Evolutionary conservation across 805 yeast genomes (phyloP), one percentile per base, ranked within the genome.

Genomic region (Priceomyces medius): DNA sequence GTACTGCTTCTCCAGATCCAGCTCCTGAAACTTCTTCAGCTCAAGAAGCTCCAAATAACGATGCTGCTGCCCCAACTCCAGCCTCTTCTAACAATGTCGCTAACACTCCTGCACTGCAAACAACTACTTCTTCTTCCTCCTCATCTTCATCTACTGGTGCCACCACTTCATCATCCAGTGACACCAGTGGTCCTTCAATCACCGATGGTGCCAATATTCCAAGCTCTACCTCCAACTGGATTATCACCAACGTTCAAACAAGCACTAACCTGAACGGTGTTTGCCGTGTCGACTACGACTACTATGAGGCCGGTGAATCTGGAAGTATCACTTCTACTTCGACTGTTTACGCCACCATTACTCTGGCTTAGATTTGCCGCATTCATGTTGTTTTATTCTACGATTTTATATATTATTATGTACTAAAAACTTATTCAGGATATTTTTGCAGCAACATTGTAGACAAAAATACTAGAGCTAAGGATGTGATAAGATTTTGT

Each of bases 261-360:
- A 68, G 75, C 6, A 43, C 61, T 14, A 46, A 53, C 20, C 47
- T 61, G 31, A 50, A 54, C 35, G 62, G 65, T 33, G 62, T 64
- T 35, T 61, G 73, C 56, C 38, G 56, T 42, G 66, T 68, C 38
- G 56, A 63, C 55, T 61, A 61, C 54, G 66, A 64, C 54, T 63
- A 66, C 60, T 61, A 63, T 55, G 55, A 46, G 28, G 59, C 58
- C 39, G 56, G 50, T 20, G 63, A 56, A 38, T 47, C 58, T 7
- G 64, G 54, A 20, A 56, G 63, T 21, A 60, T 44, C 27, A 67
- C 73, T 12, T 56, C 63, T 20, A 68, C 76, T 9, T 56, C 70
- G 16, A 61, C 73, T 18, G 44, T 65, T 20, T 55, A 57, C 43
- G 48, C 61, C 4, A 63, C 76, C 3, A 59, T 70, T 28, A 63